Percentiles rank a stretch among this genome's conserved stretches.
These are phyloP conservation scores for Magnaporthiopsis rhizophila DNA, from an alignment of 2,329 filamentous ascomycete species.

Conservation along the genomic window DNA sequence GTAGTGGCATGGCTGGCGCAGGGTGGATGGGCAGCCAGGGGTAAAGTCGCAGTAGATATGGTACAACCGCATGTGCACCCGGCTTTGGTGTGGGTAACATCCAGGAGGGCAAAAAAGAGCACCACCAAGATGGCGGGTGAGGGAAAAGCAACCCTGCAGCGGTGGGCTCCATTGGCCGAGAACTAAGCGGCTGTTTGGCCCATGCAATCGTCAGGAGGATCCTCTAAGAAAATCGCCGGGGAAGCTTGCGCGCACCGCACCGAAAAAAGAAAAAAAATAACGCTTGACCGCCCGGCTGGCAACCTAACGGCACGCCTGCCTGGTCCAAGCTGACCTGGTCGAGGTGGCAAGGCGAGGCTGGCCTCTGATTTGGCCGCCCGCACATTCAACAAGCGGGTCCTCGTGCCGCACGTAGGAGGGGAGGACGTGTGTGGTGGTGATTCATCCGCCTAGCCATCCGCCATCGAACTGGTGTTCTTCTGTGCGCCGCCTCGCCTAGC, in stretches of 20 bases:
- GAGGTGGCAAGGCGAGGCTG: background rate
- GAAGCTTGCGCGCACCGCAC: background rate
- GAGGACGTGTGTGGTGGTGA: background rate
- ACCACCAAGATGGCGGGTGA: background rate
- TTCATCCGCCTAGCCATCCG: background rate
- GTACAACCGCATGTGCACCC: background rate
- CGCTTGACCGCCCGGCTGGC: background rate
- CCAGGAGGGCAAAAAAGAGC: background rate
- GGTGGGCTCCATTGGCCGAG: constrained; percentile 7
- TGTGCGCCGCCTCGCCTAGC: background rate
- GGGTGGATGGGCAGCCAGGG: background rate
- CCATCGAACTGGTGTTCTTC: background rate
- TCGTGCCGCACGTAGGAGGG: background rate
- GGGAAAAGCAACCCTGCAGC: background rate
- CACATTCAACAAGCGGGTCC: background rate
- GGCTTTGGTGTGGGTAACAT: background rate
- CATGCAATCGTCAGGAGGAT: constrained; percentile 9
- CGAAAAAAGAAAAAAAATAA: background rate
- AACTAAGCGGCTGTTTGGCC: constrained; percentile 6
- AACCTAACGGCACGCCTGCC: background rate
- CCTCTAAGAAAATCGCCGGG: background rate
- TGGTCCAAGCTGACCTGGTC: background rate
- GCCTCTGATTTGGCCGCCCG: background rate
- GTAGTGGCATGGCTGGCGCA: background rate
- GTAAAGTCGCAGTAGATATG: background rate